Conservation (phyloP, 2,329 filamentous ascomycete genomes). For the Ascochyta clinopodiicola region DNA sequence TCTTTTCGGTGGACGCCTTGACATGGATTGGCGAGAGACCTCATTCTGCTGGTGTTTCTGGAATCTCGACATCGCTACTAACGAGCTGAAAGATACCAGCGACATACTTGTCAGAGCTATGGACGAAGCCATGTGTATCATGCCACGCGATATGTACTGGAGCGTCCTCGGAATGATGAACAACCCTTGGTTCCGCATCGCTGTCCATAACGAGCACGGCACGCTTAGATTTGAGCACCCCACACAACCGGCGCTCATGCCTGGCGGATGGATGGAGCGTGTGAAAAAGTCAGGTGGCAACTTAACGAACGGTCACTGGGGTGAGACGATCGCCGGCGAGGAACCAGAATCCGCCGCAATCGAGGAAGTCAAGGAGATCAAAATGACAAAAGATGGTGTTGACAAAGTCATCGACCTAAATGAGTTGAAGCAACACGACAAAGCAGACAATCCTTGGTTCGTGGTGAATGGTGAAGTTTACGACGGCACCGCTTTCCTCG, state of each 20-base stretch:
- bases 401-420: slow-evolving; percentile 70
- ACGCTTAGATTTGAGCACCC: slow-evolving; percentile 79
- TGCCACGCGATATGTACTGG: slow-evolving; percentile 96
- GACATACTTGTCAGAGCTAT: slow-evolving; percentile 85
- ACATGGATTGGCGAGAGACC: slow-evolving; percentile 81
- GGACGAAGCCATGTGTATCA: slow-evolving; percentile 87
- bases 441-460: slow-evolving; percentile 78
- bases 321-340: slow-evolving; percentile 69
- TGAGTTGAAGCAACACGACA: slow-evolving; percentile 73
- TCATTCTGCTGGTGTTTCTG: slow-evolving; percentile 95
- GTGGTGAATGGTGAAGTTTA: slow-evolving; percentile 89
- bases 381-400: slow-evolving; percentile 75
- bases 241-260: slow-evolving; percentile 76
- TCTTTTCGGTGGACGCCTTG: slow-evolving; percentile 78
- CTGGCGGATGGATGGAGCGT: slow-evolving; percentile 92
- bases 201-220: slow-evolving; percentile 72
- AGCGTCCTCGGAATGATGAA: slow-evolving; percentile 97
- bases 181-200: slow-evolving; percentile 89
- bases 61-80: slow-evolving; percentile 71
- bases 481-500: slow-evolving; percentile 80
- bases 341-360: slow-evolving; percentile 51
- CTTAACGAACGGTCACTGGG: slow-evolving; percentile 83
- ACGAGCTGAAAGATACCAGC: slow-evolving; percentile 67
- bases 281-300: slow-evolving; percentile 85
- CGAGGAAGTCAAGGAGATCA: slow-evolving; percentile 69